Base-by-base conservation (phyloP, 2,329 filamentous ascomycete species). In the Aspergillus tubingensis region DNA sequence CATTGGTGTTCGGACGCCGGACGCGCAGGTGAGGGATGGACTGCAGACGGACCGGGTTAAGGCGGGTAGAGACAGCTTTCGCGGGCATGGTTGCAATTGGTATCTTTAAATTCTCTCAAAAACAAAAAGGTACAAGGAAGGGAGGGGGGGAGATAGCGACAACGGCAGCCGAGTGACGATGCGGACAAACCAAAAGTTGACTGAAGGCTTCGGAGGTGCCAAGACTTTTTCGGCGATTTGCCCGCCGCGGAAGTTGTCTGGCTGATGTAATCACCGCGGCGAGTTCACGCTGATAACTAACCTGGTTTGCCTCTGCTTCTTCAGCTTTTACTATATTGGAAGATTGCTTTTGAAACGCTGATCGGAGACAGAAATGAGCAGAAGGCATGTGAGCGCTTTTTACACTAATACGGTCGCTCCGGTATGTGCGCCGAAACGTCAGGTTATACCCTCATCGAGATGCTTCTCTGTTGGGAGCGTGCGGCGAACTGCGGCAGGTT, bases 1-100 rank as follows among this genome's bases (percentile, higher is more conserved):
- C 82, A 65, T 84, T 78, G 58, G 84, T 81, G 69, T 89, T 87
- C 53, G 88, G 87, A 67, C 84, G 81, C 66, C 85, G 83, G 53
- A 91, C 83, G 68, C 86, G 85, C 60, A 91, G 82, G 71, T 88
- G 74, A 57, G 74, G 69, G 62, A 81, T 78, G 60, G 78, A 79
- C 70, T 81, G 79, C 50, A 81, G 72, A 62, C 78, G 77, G 62
- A 81, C 72, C 30, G 79, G 77, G 67, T 77, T 79, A 55, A 80
- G 69, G 57, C 75, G 75, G 61, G 79, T 81, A n/a, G 77, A 72
- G 43, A 73, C 70, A 59, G 74, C 77, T 67, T 80, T 79, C 49
- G 76, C 71, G 67, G 78, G 74, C 79, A 81, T 81, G 48, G 54
- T 73, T 68, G 53, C 59, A 62, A 49, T 41, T 19, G 27, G n/a